phyloP scores from a whole-genome alignment of 768 basidiomycete genomes.

The Trametes gibbosa region DNA sequence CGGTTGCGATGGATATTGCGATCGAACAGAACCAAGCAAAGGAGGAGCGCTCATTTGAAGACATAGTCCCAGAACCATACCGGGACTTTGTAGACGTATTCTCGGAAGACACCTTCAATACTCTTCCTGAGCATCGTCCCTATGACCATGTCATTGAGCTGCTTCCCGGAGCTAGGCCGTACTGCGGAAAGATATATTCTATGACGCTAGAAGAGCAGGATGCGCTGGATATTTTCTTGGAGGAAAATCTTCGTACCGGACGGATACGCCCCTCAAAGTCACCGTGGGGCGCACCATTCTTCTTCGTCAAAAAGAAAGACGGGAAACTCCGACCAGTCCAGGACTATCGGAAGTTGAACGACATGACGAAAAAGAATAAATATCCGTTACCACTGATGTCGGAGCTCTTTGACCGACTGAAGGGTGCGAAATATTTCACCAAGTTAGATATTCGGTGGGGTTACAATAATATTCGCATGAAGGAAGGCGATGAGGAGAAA shows the following conservation, averaged over 20 bases:
- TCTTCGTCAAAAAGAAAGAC: constrained; percentile 33
- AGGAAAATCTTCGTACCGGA: constrained; percentile 23
- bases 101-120: background rate
- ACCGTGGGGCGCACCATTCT: constrained; percentile 25
- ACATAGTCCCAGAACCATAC: constrained; percentile 9
- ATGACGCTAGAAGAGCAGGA: constrained; percentile 14
- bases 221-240: constrained; percentile 20
- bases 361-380: constrained; percentile 33
- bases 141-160: constrained; percentile 23
- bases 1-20: constrained; percentile 10
- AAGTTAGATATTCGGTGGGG: constrained; percentile 22
- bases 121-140: constrained; percentile 12
- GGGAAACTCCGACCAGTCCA: constrained; percentile 23
- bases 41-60: constrained; percentile 3
- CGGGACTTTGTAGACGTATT: constrained; percentile 10
- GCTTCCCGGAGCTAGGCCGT: constrained; percentile 6
- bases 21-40: constrained; percentile 4
- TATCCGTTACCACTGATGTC: constrained; percentile 35
- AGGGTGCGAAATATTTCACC: constrained; percentile 25
- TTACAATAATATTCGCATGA: constrained; percentile 35
- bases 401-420: constrained; percentile 26
- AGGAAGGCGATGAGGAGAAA: constrained; percentile 40
- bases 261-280: constrained; percentile 23
- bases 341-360: constrained; percentile 33
- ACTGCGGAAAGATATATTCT: constrained; percentile 19